Percentiles rank a stretch among this genome's conserved stretches.
These are phyloP conservation scores for Hypericum perforatum DNA, from an alignment of 345 rosid species.

Conservation along the genomic window DNA sequence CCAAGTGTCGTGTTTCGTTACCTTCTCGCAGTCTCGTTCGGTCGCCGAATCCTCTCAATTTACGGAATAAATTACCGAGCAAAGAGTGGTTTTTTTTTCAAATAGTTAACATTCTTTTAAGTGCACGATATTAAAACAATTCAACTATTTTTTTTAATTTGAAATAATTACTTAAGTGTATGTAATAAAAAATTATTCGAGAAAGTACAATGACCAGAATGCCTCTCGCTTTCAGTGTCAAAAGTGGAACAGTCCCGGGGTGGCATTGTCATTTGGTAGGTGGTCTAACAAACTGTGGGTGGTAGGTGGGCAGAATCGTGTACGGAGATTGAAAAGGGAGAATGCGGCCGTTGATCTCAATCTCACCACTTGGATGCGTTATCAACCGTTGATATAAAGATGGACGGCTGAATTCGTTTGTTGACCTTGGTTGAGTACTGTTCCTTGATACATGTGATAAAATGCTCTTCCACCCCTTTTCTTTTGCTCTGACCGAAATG, in stretches of 20 bases:
- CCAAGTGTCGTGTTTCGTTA: slow-evolving; percentile 37
- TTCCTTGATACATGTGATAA: slow-evolving; percentile 24
- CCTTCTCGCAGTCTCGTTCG: slow-evolving; percentile 13
- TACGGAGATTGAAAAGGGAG: slow-evolving; percentile 16
- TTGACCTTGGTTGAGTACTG: neutral
- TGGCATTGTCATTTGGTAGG: slow-evolving; percentile 10
- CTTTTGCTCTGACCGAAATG: slow-evolving; percentile 26
- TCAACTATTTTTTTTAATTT: too few species aligned
- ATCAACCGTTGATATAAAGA: slow-evolving; percentile 5
- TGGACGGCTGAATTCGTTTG: slow-evolving; percentile 26
- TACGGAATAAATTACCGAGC: neutral
- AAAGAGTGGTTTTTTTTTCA: too few species aligned
- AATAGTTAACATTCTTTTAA: too few species aligned
- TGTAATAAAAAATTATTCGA: too few species aligned
- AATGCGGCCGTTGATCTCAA: slow-evolving; percentile 11
- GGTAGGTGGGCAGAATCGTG: slow-evolving; percentile 24
- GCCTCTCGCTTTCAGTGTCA: slow-evolving; percentile 1
- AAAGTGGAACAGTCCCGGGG: neutral
- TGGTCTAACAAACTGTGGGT: slow-evolving; percentile 24
- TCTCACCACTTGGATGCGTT: slow-evolving; percentile 1
- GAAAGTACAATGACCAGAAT: slow-evolving; percentile 6
- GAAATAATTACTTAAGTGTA: too few species aligned
- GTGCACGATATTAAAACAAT: too few species aligned
- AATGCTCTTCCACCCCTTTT: slow-evolving; percentile 16
- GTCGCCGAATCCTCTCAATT: slow-evolving; percentile 13